A percentile compares a stretch with the other conserved stretches of the same genome.
Conservation (phyloP, 2,329 filamentous ascomycete species). For the Thermothelomyces thermophilus region DNA sequence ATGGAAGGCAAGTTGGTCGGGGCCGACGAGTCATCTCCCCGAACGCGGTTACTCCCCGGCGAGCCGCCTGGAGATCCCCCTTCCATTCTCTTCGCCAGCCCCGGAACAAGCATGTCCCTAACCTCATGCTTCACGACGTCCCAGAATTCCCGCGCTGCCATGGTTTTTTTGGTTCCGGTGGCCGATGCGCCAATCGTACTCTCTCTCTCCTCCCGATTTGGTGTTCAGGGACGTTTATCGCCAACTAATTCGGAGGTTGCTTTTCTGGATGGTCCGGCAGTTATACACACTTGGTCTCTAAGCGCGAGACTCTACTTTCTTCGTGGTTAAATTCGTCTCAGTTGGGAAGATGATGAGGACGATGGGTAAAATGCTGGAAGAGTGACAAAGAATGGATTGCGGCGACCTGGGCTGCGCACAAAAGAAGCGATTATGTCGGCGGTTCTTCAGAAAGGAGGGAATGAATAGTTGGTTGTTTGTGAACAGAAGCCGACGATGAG, state of each 20-base stretch:
- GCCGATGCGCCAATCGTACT: background rate
- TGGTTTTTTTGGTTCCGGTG: background rate
- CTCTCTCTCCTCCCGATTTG: background rate
- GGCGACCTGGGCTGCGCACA: constrained; percentile 1
- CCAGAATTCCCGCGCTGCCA: constrained; percentile 10
- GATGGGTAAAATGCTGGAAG: background rate
- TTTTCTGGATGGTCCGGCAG: background rate
- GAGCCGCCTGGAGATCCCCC: background rate
- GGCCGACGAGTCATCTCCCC: background rate
- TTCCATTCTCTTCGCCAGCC: background rate
- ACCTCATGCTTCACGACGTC: constrained; percentile 3
- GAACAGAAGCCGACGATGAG: constrained; percentile 1
- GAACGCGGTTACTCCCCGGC: background rate
- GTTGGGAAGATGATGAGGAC: background rate
- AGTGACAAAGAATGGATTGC: constrained; percentile 14
- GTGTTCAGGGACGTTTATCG: background rate
- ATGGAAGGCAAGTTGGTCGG: too few species aligned
- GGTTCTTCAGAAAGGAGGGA: constrained; percentile 7
- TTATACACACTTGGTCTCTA: background rate
- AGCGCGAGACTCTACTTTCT: background rate
- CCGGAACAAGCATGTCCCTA: background rate
- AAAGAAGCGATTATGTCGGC: constrained; percentile 5
- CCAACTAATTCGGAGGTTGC: background rate
- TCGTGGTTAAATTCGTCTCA: background rate
- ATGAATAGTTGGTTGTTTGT: constrained; percentile 3